phyloP scores from a whole-genome alignment of 371 early-diverging fungal genomes.

The Catenaria anguillulae region DNA sequence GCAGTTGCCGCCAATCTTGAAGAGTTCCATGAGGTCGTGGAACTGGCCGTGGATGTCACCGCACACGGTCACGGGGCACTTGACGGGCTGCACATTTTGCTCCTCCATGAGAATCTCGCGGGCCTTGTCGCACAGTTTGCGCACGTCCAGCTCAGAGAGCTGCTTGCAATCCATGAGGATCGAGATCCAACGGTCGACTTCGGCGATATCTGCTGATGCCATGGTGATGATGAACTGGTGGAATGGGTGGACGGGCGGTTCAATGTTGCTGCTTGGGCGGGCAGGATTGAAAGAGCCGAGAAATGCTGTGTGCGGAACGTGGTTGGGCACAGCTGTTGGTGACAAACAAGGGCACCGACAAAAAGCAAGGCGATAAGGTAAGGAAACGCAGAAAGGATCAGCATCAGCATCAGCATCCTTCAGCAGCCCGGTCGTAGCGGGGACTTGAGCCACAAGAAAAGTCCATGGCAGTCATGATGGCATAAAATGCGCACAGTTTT shows the following conservation, averaged over 20 bases:
- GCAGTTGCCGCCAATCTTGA: conserved; percentile 93
- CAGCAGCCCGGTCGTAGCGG: too few relatives aligned
- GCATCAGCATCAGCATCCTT: too few relatives aligned
- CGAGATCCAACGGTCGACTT: conserved; percentile 47
- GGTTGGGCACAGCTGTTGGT: too few relatives aligned
- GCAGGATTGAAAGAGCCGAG: too few relatives aligned
- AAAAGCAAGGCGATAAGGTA: too few relatives aligned
- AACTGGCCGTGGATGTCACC: conserved; percentile 99
- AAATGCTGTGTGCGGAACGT: too few relatives aligned
- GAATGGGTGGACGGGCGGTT: neutral
- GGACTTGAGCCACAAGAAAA: too few relatives aligned
- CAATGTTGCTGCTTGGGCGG: too few relatives aligned
- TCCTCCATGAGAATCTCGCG: conserved; percentile 91
- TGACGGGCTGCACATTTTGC: conserved; percentile 87
- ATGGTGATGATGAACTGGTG: neutral
- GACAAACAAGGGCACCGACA: too few relatives aligned
- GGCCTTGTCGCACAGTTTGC: conserved; percentile 78
- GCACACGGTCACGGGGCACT: conserved; percentile 95
- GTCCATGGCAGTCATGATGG: too few relatives aligned
- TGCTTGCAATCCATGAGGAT: conserved; percentile 58
- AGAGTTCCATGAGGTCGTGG: conserved; percentile 95
- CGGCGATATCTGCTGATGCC: conserved; percentile 20
- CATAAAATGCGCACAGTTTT: too few relatives aligned
- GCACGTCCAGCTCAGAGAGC: conserved; percentile 66
- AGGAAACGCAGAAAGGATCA: too few relatives aligned